Base-by-base conservation (phyloP, 1,284 basidiomycete species). In the Marasmius oreades region DNA sequence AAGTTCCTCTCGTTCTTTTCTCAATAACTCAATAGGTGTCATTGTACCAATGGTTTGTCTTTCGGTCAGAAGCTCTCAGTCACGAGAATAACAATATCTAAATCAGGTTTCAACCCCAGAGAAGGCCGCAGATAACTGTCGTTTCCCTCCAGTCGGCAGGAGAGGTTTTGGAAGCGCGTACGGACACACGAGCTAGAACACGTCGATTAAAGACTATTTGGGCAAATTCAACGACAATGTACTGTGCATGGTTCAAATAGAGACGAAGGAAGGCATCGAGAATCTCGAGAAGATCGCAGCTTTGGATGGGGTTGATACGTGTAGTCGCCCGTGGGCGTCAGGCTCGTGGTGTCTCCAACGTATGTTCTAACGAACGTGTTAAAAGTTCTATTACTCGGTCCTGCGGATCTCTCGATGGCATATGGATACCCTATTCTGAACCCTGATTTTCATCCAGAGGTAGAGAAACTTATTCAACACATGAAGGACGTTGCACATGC, bases 221-320 rank as follows among this genome's bases (percentile, higher is more conserved):
- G 63, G 68, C 1, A 67, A 69, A 7, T 85, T 85, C 2, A 87
- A 89, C 63, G 75, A 82, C 0, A 71, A 75, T 39, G 68, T 86
- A 16, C 61, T 85, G 14, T 76, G 88, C 20, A 80, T 88, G 69
- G 78, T 85, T 3, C 86, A 88, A 66, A 86, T 88, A 56, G 85
- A 88, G 69, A 87, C 78, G 5, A 72, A 66, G 51, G 81, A 86
- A 52, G 86, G 75, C 0, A 77, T 88, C 10, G 63, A 79, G 52
- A 86, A 88, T 59, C 70, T 85, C 12, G 74, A 83, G 33, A 77
- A 78, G 44, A 88, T 90, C 54, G 82, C 85, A 5, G 65, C 71
- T 1, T 84, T 88, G 2, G 78, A 83, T 24, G 86, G 87, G 0
- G 72, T 88, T 22, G 84, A 85, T 85, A 55, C n/a, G n/a, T 63